Base-by-base conservation (phyloP, 345 rosid species). In the Eucalyptus curtisii region DNA sequence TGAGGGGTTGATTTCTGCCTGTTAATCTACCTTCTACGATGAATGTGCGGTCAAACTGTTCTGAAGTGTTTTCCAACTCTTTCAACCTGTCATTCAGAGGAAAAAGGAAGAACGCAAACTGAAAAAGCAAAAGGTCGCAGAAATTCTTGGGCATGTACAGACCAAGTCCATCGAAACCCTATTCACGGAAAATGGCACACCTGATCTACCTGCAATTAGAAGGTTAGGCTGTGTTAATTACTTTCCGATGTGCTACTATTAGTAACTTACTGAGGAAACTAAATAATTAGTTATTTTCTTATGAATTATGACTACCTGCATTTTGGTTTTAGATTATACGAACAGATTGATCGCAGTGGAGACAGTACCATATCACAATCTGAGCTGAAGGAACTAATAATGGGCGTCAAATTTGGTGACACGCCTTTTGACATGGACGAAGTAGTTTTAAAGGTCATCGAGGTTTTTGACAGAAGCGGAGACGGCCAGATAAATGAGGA, bases 51-150 rank as follows among this genome's bases (percentile, higher is more conserved):
- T 37, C 24, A 37, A 49, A 76, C 82, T 37, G 25, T 76, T 76
- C 47, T 17, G 14, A 71, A 20, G 47, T 37, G 19, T 71, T 37
- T 76, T 87, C 55, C 81, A 89, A 90, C 87, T 88, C 87, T 91
- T 91, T 64, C 89, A 90, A 55, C 92, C 92, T 9, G 86, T 91
- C 86, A 88, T 92, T 80, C 92, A 90, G 87, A 91, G 87, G n/a
- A 92, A 89, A 68, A 88, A 86, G 71, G 88, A 91, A 80, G 91
- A 90, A 45, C 91, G 81, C 47, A 80, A 88, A 76, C 84, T 91
- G 88, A 89, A 88, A 87, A 89, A 90, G 88, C 87, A 89, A 49
- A 85, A 88, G 10, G 37, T 92, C 24, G 87, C 90, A 86, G 91
- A 89, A 85, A 85, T 92, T 45, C 48, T 90, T 45, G 49, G n/a